Conservation (phyloP, 2,329 filamentous ascomycete genomes). For the Cladosporium cucumerinum region DNA sequence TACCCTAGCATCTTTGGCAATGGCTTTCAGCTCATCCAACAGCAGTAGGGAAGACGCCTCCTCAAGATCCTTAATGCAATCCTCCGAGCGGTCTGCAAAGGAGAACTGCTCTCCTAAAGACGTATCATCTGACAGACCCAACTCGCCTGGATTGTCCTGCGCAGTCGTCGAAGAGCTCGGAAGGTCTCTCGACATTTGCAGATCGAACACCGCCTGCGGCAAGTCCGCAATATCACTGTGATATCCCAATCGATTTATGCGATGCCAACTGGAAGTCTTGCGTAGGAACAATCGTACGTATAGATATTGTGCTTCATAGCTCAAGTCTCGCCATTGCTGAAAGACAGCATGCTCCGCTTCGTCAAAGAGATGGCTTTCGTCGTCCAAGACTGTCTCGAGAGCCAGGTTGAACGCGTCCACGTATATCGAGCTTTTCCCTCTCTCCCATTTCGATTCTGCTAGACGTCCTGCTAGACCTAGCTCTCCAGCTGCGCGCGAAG, state of each 20-base stretch:
- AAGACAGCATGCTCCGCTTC: conserved; percentile 76
- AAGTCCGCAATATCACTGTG: conserved; percentile 78
- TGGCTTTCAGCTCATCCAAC: conserved; percentile 79
- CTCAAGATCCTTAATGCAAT: conserved; percentile 71
- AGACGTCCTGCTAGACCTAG: conserved; percentile 48
- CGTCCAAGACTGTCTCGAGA: conserved; percentile 80
- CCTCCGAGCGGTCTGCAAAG: conserved; percentile 76
- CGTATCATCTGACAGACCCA: conserved; percentile 46
- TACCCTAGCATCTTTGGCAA: conserved; percentile 84
- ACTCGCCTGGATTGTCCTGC: conserved; percentile 47
- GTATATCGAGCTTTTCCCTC: conserved; percentile 84
- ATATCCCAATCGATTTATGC: conserved; percentile 72
- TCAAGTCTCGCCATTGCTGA: conserved; percentile 65
- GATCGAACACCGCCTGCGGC: conserved; percentile 58
- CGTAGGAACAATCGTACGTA: conserved; percentile 91
- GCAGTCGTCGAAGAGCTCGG: conserved; percentile 44
- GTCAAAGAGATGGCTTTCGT: conserved; percentile 85
- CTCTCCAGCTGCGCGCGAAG: conserved; percentile 56
- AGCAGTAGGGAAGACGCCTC: conserved; percentile 77
- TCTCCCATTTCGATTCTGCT: conserved; percentile 62
- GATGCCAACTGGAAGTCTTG: conserved; percentile 89
- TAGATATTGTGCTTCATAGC: conserved; percentile 88
- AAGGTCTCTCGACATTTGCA: conserved; percentile 60
- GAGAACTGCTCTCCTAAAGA: conserved; percentile 59
- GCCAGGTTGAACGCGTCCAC: conserved; percentile 96